Evolutionary conservation across 2,329 filamentous ascomycete genomes (phyloP).

Genomic region (Diaporthe citriasiana): DNA sequence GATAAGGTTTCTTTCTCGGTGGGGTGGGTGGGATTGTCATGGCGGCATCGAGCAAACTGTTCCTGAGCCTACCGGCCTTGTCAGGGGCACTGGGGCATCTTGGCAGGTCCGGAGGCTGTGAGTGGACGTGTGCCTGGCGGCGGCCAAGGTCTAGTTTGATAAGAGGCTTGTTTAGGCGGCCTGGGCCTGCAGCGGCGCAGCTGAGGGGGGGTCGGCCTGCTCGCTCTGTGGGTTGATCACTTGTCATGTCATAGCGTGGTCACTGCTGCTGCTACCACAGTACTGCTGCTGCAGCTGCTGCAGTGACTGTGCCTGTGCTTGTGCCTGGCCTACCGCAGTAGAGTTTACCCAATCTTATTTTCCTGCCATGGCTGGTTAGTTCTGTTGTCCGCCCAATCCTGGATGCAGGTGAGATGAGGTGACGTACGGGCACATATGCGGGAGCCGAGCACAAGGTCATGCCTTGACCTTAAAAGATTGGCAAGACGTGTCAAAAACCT

Average conservation of each 20-base stretch:
- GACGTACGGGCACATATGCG: conserved; percentile 22
- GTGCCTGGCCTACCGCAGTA: background rate
- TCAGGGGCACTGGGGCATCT: conserved; percentile 32
- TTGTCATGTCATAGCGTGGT: conserved; percentile 30
- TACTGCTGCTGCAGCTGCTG: too few relatives aligned
- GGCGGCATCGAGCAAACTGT: conserved; percentile 31
- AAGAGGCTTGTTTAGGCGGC: conserved; percentile 35
- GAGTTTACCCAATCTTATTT: conserved; percentile 21
- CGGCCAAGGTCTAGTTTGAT: conserved; percentile 35
- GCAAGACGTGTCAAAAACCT: background rate
- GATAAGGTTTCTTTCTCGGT: conserved; percentile 34
- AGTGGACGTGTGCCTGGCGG: conserved; percentile 27
- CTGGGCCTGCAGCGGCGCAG: conserved; percentile 31
- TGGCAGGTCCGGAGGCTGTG: conserved; percentile 25
- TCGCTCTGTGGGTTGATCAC: background rate
- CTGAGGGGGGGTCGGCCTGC: conserved; percentile 29
- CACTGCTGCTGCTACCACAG: conserved; percentile 2
- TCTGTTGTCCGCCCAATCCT: background rate
- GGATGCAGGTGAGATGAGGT: conserved; percentile 20
- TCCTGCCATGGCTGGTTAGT: conserved; percentile 25
- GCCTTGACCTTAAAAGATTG: background rate
- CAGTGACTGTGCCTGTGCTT: background rate
- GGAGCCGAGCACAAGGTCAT: conserved; percentile 19
- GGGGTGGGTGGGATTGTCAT: conserved; percentile 35
- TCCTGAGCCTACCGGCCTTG: conserved; percentile 26